Conservation (phyloP, 352 stramenopile genomes). For the Aphanomyces astaci region DNA sequence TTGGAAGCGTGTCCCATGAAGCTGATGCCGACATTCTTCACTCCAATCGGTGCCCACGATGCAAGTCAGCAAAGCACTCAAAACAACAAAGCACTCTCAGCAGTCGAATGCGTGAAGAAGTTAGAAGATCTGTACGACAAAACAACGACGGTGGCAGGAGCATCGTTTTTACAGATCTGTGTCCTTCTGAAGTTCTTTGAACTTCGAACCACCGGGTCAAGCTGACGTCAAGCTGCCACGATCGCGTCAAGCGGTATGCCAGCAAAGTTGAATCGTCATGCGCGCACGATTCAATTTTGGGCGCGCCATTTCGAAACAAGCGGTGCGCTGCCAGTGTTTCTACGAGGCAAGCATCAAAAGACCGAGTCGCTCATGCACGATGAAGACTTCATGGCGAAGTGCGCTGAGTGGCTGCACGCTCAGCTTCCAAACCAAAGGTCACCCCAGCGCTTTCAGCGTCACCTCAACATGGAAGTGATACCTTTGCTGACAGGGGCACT, state of each 20-base stretch:
- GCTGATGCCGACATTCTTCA: neutral
- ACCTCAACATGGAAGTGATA: neutral
- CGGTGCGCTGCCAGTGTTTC: neutral
- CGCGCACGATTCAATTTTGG: neutral
- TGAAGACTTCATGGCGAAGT: slow-evolving; percentile 1
- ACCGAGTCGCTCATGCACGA: neutral
- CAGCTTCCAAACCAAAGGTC: neutral
- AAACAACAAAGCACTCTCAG: neutral
- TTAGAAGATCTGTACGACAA: neutral
- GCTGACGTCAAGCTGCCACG: neutral
- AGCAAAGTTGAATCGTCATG: neutral
- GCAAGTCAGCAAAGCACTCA: neutral
- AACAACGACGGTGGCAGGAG: neutral
- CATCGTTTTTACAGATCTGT: neutral
- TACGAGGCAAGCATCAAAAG: slow-evolving; percentile 9
- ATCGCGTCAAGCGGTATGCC: neutral
- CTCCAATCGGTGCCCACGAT: neutral
- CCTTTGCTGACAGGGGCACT: neutral
- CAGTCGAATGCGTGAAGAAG: neutral
- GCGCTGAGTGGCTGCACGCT: neutral
- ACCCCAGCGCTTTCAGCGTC: neutral
- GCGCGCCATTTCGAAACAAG: neutral
- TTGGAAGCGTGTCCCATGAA: neutral
- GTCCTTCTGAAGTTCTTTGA: slow-evolving; percentile 9
- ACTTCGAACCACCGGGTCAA: neutral